Percentiles rank a stretch among this genome's conserved stretches.
Evolutionary conservation across 1,284 basidiomycete genomes (phyloP).

Genomic region (Hypsizygus ulmarius): DNA sequence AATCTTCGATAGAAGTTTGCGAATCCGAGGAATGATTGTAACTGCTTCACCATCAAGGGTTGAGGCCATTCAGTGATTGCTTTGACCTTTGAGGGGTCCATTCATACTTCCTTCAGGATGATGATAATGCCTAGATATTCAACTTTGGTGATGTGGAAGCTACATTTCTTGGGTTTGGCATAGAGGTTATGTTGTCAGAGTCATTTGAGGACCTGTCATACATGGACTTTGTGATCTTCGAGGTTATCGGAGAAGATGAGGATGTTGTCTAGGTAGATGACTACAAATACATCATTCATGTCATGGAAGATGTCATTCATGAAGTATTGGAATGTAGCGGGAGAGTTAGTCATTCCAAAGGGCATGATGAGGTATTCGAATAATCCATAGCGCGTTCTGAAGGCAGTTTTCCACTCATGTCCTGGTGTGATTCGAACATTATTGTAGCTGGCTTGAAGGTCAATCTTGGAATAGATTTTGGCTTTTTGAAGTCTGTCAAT

Average conservation of each 20-base stretch:
- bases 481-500: constrained; percentile 17
- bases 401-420: constrained; percentile 25
- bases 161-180: constrained; percentile 33
- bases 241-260: constrained; percentile 18
- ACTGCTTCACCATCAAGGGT: constrained; percentile 24
- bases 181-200: constrained; percentile 27
- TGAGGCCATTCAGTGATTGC: constrained; percentile 36
- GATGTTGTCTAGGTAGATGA: constrained; percentile 23
- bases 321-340: constrained; percentile 23
- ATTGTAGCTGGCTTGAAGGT: constrained; percentile 15
- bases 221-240: constrained; percentile 26
- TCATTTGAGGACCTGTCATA: constrained; percentile 29
- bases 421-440: constrained; percentile 11
- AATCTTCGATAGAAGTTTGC: constrained; percentile 33
- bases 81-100: constrained; percentile 36
- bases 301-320: constrained; percentile 20
- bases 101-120: constrained; percentile 26
- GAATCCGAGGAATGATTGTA: constrained; percentile 27
- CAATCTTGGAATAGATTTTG: constrained; percentile 22
- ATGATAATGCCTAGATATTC: constrained; percentile 44
- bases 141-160: constrained; percentile 26
- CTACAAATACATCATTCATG: constrained; percentile 11
- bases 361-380: constrained; percentile 22
- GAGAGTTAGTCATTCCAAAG: constrained; percentile 20
- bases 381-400: constrained; percentile 16